Base-by-base conservation (phyloP, 1,284 basidiomycete species). In the Boletellus dicymbophilus region DNA sequence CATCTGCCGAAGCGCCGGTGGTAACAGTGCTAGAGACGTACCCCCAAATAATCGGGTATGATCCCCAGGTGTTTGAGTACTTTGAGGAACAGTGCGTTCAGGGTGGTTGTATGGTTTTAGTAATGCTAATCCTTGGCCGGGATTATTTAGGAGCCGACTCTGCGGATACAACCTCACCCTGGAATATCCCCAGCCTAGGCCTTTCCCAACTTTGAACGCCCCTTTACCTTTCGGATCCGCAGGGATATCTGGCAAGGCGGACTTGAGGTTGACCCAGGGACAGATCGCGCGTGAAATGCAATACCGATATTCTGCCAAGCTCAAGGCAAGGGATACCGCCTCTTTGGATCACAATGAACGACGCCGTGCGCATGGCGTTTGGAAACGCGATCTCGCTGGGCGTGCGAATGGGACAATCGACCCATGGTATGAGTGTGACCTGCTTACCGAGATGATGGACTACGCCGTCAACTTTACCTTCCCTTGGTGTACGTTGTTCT, bases 41-140 rank as follows among this genome's bases (percentile, higher is more conserved):
- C 58, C 87, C 87, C 2, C 86, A 88, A 65, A 68, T 90, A 26
- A 86, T 89, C 40, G 81, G 78, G 22, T 90, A 87, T 58, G 81
- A 89, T 55, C 68, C 73, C 23, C 76, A 79, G 10, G 82, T 86
- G 3, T 82, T 79, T 58, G 72, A 82, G 48, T 85, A 85, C 61
- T 88, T 89, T 67, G 75, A 77, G 57, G 72, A 80, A 57, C 84
- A 87, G 85, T 86, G 55, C 51, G 81, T 74, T 31, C 21, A 4
- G 37, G 21, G 15, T 27, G 13, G 39, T 44, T 37, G 57, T 37
- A 9, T 13, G 23, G n/a, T n/a, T n/a, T n/a, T n/a, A n/a, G n/a
- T n/a, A n/a, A n/a, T n/a, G n/a, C n/a, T n/a, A n/a, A n/a, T n/a
- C n/a, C n/a, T n/a, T n/a, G n/a, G n/a, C n/a, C n/a, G n/a, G n/a